These are phyloP conservation scores for Penicillium sp. DNA, from an alignment of 2,329 filamentous ascomycete species.

Conservation along the genomic window DNA sequence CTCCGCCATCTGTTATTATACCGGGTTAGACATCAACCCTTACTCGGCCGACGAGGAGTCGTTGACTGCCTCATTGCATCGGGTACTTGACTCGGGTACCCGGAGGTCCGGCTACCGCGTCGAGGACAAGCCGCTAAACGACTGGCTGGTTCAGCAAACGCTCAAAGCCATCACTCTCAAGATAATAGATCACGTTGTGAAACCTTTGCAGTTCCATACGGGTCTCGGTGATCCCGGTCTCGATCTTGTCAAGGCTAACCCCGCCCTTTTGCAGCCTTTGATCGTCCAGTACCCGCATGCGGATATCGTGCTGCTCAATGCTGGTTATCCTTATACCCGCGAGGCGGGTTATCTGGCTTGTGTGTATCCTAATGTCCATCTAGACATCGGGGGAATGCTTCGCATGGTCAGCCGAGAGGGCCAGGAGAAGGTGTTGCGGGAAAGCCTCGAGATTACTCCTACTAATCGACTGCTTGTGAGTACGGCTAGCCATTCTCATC, in stretches of 20 bases:
- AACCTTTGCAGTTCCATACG: conserved; percentile 79
- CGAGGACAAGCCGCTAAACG: conserved; percentile 61
- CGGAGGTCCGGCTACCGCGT: conserved; percentile 38
- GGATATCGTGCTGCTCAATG: conserved; percentile 72
- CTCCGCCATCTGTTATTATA: conserved; percentile 75
- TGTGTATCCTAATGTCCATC: conserved; percentile 72
- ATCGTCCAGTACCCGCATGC: conserved; percentile 65
- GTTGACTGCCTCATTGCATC: conserved; percentile 27
- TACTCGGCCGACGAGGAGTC: conserved; percentile 42
- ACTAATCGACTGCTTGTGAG: conserved; percentile 73
- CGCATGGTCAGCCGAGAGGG: conserved; percentile 71
- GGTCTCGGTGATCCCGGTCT: conserved; percentile 78
- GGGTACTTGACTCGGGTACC: conserved; percentile 25
- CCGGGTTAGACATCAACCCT: conserved; percentile 61
- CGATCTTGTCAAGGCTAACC: conserved; percentile 62
- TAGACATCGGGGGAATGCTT: conserved; percentile 79
- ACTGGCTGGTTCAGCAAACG: conserved; percentile 61
- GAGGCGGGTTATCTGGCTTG: conserved; percentile 74
- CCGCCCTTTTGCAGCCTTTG: conserved; percentile 67
- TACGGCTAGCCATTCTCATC: conserved; percentile 73
- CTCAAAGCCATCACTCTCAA: conserved; percentile 52
- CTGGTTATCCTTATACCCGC: conserved; percentile 73
- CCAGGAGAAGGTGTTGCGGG: conserved; percentile 63
- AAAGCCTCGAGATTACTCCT: conserved; percentile 70
- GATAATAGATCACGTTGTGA: conserved; percentile 46